These are phyloP conservation scores for Ustilago tritici DNA, from an alignment of 1,284 basidiomycete species.

Conservation along the genomic window DNA sequence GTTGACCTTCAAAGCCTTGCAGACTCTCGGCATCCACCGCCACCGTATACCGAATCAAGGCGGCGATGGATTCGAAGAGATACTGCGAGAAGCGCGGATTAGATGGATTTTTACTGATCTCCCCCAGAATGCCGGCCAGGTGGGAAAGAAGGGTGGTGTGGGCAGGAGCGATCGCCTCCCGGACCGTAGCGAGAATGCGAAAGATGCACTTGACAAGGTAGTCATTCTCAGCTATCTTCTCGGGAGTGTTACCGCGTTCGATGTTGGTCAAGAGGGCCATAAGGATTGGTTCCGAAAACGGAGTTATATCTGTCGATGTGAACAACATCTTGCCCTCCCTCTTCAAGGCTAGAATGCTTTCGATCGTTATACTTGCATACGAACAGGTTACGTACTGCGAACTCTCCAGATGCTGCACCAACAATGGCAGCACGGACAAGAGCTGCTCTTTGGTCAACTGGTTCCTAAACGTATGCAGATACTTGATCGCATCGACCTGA, in stretches of 20 bases:
- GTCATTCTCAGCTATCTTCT: slow-evolving; percentile 97
- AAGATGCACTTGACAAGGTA: slow-evolving; percentile 98
- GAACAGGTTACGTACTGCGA: slow-evolving; percentile 71
- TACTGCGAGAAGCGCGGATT: slow-evolving; percentile 98
- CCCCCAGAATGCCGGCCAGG: slow-evolving; percentile 83
- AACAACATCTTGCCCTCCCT: slow-evolving; percentile 75
- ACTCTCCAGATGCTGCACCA: slow-evolving; percentile 81
- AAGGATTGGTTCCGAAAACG: slow-evolving; percentile 82
- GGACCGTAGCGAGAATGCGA: slow-evolving; percentile 90
- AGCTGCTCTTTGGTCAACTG: slow-evolving; percentile 93
- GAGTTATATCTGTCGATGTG: slow-evolving; percentile 84
- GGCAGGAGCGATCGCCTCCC: slow-evolving; percentile 79
- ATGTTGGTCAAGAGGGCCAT: slow-evolving; percentile 84
- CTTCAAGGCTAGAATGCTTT: slow-evolving; percentile 81
- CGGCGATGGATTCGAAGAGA: slow-evolving; percentile 94
- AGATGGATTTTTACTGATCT: slow-evolving; percentile 93
- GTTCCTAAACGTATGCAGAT: slow-evolving; percentile 83
- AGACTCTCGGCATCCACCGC: slow-evolving; percentile 76
- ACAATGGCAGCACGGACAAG: slow-evolving; percentile 86
- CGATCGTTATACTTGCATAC: slow-evolving; percentile 71
- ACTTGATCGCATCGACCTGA: slow-evolving; percentile 89
- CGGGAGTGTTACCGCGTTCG: slow-evolving; percentile 83
- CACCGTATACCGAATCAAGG: slow-evolving; percentile 84
- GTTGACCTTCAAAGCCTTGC: slow-evolving; percentile 80
- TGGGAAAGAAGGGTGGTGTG: slow-evolving; percentile 80